Percentiles rank a stretch among this genome's conserved stretches.
Evolutionary conservation across 2,329 filamentous ascomycete species (phyloP).

Genomic region (Knufia petricola): DNA sequence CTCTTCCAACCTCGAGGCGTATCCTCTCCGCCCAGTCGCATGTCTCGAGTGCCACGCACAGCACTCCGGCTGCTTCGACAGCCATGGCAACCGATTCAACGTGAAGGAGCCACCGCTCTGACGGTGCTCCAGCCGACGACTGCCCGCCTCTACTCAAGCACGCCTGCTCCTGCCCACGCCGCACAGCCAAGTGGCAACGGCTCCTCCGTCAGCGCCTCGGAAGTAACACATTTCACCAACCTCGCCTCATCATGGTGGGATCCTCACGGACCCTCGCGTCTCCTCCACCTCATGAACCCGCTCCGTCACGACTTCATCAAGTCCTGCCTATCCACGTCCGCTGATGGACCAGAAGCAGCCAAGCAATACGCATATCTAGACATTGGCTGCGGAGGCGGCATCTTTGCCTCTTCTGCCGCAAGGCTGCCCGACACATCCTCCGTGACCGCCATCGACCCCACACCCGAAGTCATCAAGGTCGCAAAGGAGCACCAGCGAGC

Average conservation of each 20-base stretch:
- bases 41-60: not conserved
- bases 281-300: constrained; percentile 97
- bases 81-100: not conserved
- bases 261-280: constrained; percentile 78
- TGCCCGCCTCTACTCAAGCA: not conserved
- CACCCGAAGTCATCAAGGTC: constrained; percentile 42
- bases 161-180: not conserved
- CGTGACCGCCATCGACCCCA: constrained; percentile 39
- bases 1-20: not conserved
- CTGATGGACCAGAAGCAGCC: constrained; percentile 13
- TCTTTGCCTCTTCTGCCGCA: constrained; percentile 67
- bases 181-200: not conserved
- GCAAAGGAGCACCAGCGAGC: constrained; percentile 64
- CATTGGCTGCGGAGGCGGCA: constrained; percentile 89
- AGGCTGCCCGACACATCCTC: constrained; percentile 32
- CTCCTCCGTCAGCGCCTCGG: constrained; percentile 73
- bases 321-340: constrained; percentile 46
- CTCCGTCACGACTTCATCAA: constrained; percentile 87
- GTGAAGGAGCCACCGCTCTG: not conserved
- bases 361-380: constrained; percentile 57
- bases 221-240: constrained; percentile 88
- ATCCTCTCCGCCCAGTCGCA: not conserved
- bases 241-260: constrained; percentile 97
- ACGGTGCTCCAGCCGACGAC: not conserved
- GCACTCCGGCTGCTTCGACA: not conserved